Conservation (phyloP, 2,329 filamentous ascomycete genomes). For the Fusarium siculi region DNA sequence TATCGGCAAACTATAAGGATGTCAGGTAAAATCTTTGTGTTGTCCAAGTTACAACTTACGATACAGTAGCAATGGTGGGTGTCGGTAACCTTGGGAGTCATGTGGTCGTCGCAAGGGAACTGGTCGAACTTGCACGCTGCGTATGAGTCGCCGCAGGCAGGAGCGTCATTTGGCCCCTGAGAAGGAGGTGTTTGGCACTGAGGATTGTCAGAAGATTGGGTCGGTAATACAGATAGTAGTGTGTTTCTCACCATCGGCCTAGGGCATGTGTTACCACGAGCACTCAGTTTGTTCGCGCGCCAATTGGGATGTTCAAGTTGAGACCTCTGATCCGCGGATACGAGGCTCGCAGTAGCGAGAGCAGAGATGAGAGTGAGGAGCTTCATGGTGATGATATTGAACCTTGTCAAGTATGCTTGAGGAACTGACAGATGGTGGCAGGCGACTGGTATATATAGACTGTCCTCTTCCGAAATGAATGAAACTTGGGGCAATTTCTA, state of each 20-base stretch:
- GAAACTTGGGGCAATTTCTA: accelerated
- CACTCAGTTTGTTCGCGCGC: neutral
- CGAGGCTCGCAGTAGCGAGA: accelerated
- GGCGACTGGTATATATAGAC: neutral
- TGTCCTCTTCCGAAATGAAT: accelerated
- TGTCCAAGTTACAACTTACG: accelerated
- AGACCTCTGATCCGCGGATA: neutral
- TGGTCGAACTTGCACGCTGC: neutral
- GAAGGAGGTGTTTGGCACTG: neutral
- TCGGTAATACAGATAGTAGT: too few relatives aligned
- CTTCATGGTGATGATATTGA: neutral
- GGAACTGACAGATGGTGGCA: neutral
- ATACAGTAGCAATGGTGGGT: neutral
- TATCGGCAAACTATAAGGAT: accelerated
- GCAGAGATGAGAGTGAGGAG: neutral
- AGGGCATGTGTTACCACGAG: neutral
- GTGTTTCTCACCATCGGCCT: neutral
- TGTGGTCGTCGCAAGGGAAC: neutral
- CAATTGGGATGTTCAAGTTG: neutral
- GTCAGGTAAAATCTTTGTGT: neutral
- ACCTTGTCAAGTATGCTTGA: neutral
- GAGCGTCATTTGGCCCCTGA: neutral
- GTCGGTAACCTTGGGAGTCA: neutral
- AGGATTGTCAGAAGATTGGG: too few relatives aligned
- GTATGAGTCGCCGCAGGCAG: neutral